These are phyloP conservation scores for Chlorella sp. DNA, from an alignment of 139 green algal genomes.

Conservation along the genomic window DNA sequence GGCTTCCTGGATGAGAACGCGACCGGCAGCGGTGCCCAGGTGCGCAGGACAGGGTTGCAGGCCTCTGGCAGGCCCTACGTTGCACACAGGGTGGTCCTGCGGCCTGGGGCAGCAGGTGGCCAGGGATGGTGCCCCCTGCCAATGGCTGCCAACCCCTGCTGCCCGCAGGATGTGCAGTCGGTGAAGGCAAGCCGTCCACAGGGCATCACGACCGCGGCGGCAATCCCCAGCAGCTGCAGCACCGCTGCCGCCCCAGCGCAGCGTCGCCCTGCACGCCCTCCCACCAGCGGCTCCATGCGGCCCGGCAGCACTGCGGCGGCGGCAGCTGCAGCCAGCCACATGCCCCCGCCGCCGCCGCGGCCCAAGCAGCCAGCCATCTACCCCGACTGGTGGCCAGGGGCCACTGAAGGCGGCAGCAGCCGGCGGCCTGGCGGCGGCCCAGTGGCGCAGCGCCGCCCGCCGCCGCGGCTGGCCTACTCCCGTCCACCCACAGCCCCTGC, in stretches of 20 bases:
- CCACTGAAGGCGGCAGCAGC: background rate
- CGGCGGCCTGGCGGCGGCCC: no score
- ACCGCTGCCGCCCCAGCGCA: background rate
- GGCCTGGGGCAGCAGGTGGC: no score
- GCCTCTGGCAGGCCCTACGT: no score
- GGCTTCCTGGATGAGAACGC: conserved; percentile 25
- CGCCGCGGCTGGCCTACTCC: conserved; percentile 26
- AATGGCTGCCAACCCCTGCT: background rate
- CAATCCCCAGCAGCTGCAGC: background rate
- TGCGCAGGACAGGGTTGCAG: no score
- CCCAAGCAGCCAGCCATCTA: background rate
- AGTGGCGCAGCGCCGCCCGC: background rate
- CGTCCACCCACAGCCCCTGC: background rate
- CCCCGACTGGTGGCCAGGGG: conserved; percentile 25
- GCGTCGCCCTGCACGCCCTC: background rate
- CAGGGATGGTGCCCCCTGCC: no score
- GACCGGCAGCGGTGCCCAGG: background rate
- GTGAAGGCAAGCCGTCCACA: background rate
- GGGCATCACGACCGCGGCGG: background rate
- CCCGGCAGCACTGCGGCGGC: background rate
- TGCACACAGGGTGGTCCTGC: no score
- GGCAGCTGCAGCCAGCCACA: no score
- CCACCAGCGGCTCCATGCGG: background rate
- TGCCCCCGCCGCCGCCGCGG: background rate
- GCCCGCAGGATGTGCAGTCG: background rate